Evolutionary conservation across 2,329 filamentous ascomycete genomes (phyloP).

Genomic region (Sporothrix humicola): DNA sequence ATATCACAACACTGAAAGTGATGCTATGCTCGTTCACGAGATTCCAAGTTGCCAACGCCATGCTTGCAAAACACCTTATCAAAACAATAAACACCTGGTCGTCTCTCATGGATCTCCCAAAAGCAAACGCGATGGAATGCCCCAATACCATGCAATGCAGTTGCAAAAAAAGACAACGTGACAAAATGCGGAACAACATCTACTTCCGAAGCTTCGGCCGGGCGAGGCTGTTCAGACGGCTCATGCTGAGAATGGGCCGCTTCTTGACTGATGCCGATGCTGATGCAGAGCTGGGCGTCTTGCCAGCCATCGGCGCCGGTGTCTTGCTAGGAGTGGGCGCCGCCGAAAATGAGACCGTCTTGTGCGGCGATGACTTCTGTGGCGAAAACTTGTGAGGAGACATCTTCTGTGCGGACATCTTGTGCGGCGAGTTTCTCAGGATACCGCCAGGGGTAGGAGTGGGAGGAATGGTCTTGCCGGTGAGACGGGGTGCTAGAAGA

Average conservation of each 20-base stretch:
- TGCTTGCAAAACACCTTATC: constrained; percentile 9
- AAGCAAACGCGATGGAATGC: not conserved
- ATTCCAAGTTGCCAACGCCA: constrained; percentile 1
- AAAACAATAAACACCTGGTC: not conserved
- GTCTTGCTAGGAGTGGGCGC: not conserved
- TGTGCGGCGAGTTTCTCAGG: constrained; percentile 30
- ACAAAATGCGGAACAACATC: no score
- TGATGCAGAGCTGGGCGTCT: constrained; percentile 52
- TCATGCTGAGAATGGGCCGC: constrained; percentile 59
- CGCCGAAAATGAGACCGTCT: not conserved
- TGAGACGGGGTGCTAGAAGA: constrained; percentile 56
- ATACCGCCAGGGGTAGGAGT: constrained; percentile 11
- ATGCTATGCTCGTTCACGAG: not conserved
- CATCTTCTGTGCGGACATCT: constrained; percentile 44
- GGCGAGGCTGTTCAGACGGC: constrained; percentile 66
- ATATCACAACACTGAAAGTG: not conserved
- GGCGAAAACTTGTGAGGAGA: not conserved
- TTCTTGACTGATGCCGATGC: constrained; percentile 57
- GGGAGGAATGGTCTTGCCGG: constrained; percentile 37
- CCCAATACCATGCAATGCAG: not conserved
- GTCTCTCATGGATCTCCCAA: not conserved
- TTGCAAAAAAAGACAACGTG: not conserved
- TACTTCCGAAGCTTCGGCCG: constrained; percentile 61
- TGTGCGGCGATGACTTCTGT: not conserved
- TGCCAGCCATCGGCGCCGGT: not conserved